These are phyloP conservation scores for Monosiga brevicollis DNA, from an alignment of 78 protist genomes.

Conservation along the genomic window DNA sequence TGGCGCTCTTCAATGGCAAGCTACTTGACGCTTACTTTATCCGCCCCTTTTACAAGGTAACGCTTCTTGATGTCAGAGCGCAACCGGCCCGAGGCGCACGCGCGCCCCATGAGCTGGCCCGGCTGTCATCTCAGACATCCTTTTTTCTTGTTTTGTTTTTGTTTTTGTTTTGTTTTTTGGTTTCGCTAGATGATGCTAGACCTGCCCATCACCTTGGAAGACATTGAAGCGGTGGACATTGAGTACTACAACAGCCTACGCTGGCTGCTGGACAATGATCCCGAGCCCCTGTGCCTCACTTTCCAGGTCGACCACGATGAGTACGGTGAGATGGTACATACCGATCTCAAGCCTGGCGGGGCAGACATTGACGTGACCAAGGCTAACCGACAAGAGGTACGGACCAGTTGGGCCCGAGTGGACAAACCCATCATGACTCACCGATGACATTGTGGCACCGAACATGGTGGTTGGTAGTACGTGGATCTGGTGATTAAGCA, in stretches of 20 bases:
- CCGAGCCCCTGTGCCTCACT: conserved; percentile 15
- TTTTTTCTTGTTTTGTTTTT: too few species aligned
- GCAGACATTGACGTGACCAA: conserved; percentile 47
- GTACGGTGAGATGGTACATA: neutral
- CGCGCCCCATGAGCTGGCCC: too few species aligned
- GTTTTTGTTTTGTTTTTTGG: too few species aligned
- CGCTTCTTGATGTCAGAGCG: neutral
- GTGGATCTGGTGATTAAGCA: neutral
- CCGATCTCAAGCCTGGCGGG: conserved; percentile 42
- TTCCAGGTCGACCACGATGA: conserved; percentile 15
- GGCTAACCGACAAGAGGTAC: conserved; percentile 37
- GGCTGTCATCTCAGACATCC: too few species aligned
- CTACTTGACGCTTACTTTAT: conserved; percentile 67
- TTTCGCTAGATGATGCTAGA: conserved; percentile 47
- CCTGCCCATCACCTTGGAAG: conserved; percentile 20
- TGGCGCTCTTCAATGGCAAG: conserved; percentile 69
- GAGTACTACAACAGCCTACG: conserved; percentile 24
- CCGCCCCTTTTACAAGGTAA: conserved; percentile 31
- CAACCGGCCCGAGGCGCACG: neutral
- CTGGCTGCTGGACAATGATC: conserved; percentile 36
- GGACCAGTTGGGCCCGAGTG: neutral
- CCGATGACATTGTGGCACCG: neutral
- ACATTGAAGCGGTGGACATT: conserved; percentile 35
- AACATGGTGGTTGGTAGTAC: neutral
- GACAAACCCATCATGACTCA: neutral